Base-by-base conservation (phyloP, 164 flowering plant species). In the Buxus sempervirens region DNA sequence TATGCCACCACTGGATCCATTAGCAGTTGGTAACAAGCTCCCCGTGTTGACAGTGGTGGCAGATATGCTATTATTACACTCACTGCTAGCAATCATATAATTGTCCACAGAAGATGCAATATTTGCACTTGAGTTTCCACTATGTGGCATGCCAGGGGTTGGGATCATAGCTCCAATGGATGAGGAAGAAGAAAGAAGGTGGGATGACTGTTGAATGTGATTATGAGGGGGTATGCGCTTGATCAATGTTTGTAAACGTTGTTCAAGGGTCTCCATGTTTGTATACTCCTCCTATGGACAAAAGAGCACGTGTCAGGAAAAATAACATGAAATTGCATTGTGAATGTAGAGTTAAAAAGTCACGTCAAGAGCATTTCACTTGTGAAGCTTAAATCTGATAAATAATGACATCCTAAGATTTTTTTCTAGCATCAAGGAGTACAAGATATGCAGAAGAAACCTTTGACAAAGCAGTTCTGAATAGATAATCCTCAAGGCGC, bases 141-240 rank as follows among this genome's bases (percentile, higher is more conserved):
- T 68, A 24, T 83, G 92, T 54, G 85, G 73, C 81, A 96, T 82
- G 60, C 98, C 99, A 74, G 99, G 99, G 16, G 98, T 96, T 54
- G 99, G 98, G 70, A 96, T 89, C 99, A 96, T 96, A 10, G 97
- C 86, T 63, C 94, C 83, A 75, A 86, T 59, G 9, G 93, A 60
- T 67, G 95, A 76, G 53, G 95, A 82, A 72, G 93, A 75, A 77
- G 85, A 82, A 70, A 76, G 80, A 58, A 69, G 80, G 49, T 77
- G 86, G 6, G 77, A 73, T 64, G 74, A 72, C 36, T 81, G 88
- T 68, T 84, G 87, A 63, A 41, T 77, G 22, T 75, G 84, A 75
- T 80, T 86, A 64, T 42, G 72, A 67, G 55, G 8, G 36, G 75
- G 65, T 10, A 69, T 18, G 18, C 81, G 76, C 66, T 73, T 85